Evolutionary conservation across 768 basidiomycete genomes (phyloP), one percentile per base, ranked within the genome.

Genomic region (Leccinellum rugosiceps): DNA sequence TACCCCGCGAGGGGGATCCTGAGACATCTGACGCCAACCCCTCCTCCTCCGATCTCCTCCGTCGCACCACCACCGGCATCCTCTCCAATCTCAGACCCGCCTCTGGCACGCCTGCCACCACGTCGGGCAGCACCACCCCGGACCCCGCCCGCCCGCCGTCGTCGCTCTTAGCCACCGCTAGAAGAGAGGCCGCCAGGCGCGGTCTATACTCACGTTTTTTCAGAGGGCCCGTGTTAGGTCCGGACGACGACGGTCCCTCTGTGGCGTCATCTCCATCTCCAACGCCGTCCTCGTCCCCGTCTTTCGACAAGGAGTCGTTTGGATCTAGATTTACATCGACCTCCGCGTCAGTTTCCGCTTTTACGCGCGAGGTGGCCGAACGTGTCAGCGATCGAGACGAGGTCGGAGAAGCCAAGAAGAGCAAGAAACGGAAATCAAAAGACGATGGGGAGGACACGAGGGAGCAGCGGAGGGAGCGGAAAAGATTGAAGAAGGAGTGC

Each of bases 141-240:
- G 65, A 75, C 35, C 61, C 59, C 49, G 14, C 19, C 31, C 25
- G 4, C 28, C 17, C 58, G 8, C 6, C 77, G 76, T 46, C 72
- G 19, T 83, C 76, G 56, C 71, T 92, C 13, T 66, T 93, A 53
- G 76, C 83, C 0, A 70, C 75, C 4, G 90, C 92, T 6, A 92
- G 92, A 71, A 79, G 87, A 46, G 88, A 92, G 62, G 85, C 90
- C 10, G 94, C 93, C 0, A 83, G 81, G 58, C 78, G 82, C 11
- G 79, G 77, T 19, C 78, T 98, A 3, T 98, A 97, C 69, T 78
- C 91, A 4, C 78, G 79, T 57, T 96, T 97, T 71, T 90, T 88
- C 66, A 83, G 87, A 23, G 94, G 93, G 0, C 85, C 89, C 19
- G 75, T 87, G 32, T 71, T 92, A 17, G 82, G 81, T 2, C 81